Percentiles rank a stretch among this genome's conserved stretches.
Conservation (phyloP, 495 filamentous ascomycete species). For the Hyaloscypha finlandica region DNA sequence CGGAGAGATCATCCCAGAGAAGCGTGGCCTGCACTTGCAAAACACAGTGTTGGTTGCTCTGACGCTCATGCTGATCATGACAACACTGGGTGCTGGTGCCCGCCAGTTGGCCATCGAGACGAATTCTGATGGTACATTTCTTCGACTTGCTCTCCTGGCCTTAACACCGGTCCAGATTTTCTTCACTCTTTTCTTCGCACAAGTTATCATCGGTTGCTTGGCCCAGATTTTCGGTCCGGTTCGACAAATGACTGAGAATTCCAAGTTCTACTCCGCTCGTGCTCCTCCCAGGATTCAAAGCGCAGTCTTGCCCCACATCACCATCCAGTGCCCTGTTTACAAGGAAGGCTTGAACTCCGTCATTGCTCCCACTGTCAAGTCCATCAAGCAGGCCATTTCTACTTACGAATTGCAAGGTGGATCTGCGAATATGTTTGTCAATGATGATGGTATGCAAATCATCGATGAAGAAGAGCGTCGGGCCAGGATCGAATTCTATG, state of each 20-base stretch:
- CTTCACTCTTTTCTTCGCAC: constrained; percentile 76
- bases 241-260: constrained; percentile 69
- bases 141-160: constrained; percentile 61
- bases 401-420: constrained; percentile 81
- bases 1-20: constrained; percentile 62
- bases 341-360: constrained; percentile 68
- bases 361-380: constrained; percentile 68
- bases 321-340: constrained; percentile 73
- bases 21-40: constrained; percentile 62
- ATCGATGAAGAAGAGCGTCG: constrained; percentile 64
- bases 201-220: constrained; percentile 73
- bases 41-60: constrained; percentile 67
- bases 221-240: constrained; percentile 76
- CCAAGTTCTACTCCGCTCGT: constrained; percentile 74
- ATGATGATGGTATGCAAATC: constrained; percentile 77
- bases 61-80: constrained; percentile 62
- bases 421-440: constrained; percentile 79
- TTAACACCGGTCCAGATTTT: constrained; percentile 72
- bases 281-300: constrained; percentile 58
- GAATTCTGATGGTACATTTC: constrained; percentile 60
- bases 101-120: constrained; percentile 68
- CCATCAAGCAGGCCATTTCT: constrained; percentile 71
- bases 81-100: constrained; percentile 66
- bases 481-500: constrained; percentile 67
- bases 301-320: constrained; percentile 62